Evolutionary conservation across 2,329 filamentous ascomycete species (phyloP), one percentile per base, ranked within the genome.

Genomic region (Dothideomycetes sp.): DNA sequence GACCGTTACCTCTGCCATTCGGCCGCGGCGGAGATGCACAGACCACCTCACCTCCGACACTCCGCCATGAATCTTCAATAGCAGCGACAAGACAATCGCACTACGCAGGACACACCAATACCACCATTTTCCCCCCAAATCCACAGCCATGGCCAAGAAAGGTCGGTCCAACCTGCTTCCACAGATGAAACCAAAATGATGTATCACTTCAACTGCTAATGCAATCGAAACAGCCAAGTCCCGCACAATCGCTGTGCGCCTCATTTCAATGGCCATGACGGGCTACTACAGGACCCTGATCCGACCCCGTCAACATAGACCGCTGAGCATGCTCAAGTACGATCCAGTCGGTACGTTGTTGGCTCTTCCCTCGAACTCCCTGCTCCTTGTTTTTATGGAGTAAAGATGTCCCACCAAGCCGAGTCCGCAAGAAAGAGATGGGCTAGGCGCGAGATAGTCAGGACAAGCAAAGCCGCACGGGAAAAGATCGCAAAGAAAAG

Each of bases 251-350:
- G 77, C 84, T 59, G 89, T 95, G 62, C 88, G 91, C 60, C 81
- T 98, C 51, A 72, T 98, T 61, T 94, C 87, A 48, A 98, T 98
- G 91, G 91, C 91, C 60, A 81, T 94, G 81, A 98, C 91, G 18
- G 91, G 91, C 56, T 98, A 87, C 74, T 98, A 89, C 73, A 88
- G 89, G 64, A 93, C 86, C 39, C 79, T 94, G 63, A 73, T 81
- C 52, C 80, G 93, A 43, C 88, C 87, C 10, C 81, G 91, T 51
- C 74, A 76, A 19, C 73, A 87, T 47, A 72, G 81, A 33, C 88
- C 93, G 41, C 75, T 98, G 65, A 93, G 87, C 68, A 91, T 98
- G 86, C 70, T 98, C 53, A 98, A 98, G 71, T 98, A 98, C 65
- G 91, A 98, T 60, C 91, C 91, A 31, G 88, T 98, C 49, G 81